Conservation (phyloP, 192 early-diverging fungal genomes). For the Endogone sp. region DNA sequence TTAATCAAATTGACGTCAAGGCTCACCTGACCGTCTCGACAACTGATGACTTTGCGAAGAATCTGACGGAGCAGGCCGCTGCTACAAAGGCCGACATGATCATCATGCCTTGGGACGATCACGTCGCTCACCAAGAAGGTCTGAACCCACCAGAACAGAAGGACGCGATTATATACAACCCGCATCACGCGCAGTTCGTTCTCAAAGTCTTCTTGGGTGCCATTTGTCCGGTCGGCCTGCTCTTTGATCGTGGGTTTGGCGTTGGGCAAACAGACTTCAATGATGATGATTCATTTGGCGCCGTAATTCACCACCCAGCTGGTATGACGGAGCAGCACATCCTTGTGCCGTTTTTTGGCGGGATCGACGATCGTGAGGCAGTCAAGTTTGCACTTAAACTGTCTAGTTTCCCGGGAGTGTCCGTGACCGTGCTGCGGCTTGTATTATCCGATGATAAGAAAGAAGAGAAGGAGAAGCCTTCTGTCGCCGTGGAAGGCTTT, state of each 20-base stretch:
- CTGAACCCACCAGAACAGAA: conserved; percentile 18
- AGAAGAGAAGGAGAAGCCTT: conserved; percentile 1
- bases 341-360: conserved; percentile 70
- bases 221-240: conserved; percentile 47
- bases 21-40: conserved; percentile 58
- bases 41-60: conserved; percentile 63
- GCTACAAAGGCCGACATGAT: conserved; percentile 60
- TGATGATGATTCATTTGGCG: conserved; percentile 2
- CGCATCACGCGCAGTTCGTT: conserved; percentile 44
- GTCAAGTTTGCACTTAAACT: conserved; percentile 51
- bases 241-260: conserved; percentile 69
- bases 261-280: conserved; percentile 19
- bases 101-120: conserved; percentile 64
- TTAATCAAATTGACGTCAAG: conserved; percentile 62
- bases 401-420: conserved; percentile 38
- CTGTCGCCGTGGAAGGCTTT: conserved; percentile 17
- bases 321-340: conserved; percentile 41
- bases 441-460: conserved; percentile 10
- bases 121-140: conserved; percentile 1
- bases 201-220: conserved; percentile 39
- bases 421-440: conserved; percentile 49
- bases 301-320: neutral
- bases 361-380: conserved; percentile 69
- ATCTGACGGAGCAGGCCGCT: conserved; percentile 52
- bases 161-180: conserved; percentile 8